phyloP scores from a whole-genome alignment of 73 alveolate genomes.

The Symbiodinium pilosum region DNA sequence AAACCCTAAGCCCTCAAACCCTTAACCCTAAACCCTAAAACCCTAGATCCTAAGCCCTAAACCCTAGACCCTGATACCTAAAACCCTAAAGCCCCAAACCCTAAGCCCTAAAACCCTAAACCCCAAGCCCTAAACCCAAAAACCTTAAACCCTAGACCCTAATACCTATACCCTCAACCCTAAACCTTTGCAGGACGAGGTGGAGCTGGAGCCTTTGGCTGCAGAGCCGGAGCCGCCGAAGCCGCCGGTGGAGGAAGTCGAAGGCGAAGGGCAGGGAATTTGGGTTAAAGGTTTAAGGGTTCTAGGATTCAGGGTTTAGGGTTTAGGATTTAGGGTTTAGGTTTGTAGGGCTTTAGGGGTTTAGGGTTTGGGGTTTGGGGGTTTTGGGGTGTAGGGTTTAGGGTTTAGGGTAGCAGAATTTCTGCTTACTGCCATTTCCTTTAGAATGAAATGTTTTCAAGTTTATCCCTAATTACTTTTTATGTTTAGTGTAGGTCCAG shows the following conservation, averaged over 20 bases:
- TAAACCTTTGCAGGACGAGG: conserved; percentile 20
- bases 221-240: conserved; percentile 89
- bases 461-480: too few relatives aligned
- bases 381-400: neutral
- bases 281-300: neutral
- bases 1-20: neutral
- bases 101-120: neutral
- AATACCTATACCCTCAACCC: neutral
- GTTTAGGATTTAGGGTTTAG: neutral
- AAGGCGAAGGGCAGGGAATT: neutral
- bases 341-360: neutral
- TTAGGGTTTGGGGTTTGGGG: neutral
- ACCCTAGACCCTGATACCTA: neutral
- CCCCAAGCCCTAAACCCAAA: neutral
- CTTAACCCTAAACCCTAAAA: neutral
- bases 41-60: neutral
- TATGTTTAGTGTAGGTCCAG: too few relatives aligned
- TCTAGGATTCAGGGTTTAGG: neutral
- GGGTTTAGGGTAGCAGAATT: neutral
- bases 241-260: conserved; percentile 78
- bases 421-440: too few relatives aligned
- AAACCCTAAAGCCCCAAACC: neutral
- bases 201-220: conserved; percentile 73
- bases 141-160: neutral
- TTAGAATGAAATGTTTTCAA: too few relatives aligned